A percentile compares a stretch with the other conserved stretches of the same genome.
phyloP scores from a whole-genome alignment of 2,329 filamentous ascomycete genomes.

The Ceratocystis ficicola region DNA sequence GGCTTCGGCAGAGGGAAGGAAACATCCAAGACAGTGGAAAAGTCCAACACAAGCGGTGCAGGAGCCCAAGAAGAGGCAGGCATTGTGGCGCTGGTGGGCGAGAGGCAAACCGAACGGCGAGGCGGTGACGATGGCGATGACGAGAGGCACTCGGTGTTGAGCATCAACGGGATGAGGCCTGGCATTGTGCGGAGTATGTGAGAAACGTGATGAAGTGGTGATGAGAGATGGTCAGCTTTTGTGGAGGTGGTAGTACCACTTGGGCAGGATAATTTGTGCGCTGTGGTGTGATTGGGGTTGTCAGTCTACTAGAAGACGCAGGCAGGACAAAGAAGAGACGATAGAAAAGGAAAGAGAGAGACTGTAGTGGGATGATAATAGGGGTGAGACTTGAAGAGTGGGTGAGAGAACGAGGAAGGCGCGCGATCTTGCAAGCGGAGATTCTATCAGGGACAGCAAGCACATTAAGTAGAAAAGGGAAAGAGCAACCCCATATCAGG shows the following conservation, averaged over 20 bases:
- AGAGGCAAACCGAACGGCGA: slow-evolving; percentile 21
- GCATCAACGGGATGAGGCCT: slow-evolving; percentile 29
- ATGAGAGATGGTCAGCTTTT: background rate
- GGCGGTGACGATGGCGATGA: slow-evolving; percentile 23
- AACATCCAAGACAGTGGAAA: slow-evolving; percentile 18
- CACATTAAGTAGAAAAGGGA: slow-evolving; percentile 10
- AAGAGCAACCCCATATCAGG: background rate
- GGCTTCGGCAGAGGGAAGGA: slow-evolving; percentile 20
- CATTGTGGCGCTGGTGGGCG: slow-evolving; percentile 19
- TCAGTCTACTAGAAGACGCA: background rate
- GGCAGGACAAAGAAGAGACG: background rate
- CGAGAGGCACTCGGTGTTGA: slow-evolving; percentile 24
- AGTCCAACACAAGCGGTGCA: slow-evolving; percentile 12
- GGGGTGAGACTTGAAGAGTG: background rate
- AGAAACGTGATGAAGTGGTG: background rate
- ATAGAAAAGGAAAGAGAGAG: background rate
- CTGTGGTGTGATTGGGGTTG: background rate
- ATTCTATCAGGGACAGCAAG: background rate
- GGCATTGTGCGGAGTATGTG: slow-evolving; percentile 25
- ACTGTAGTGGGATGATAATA: background rate
- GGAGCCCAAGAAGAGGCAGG: slow-evolving; percentile 12
- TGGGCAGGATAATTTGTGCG: background rate
- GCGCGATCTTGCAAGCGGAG: background rate
- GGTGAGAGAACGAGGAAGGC: background rate
- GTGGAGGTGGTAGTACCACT: background rate